Conservation (phyloP, 2,329 filamentous ascomycete genomes). For the Sclerotinia nivalis region DNA sequence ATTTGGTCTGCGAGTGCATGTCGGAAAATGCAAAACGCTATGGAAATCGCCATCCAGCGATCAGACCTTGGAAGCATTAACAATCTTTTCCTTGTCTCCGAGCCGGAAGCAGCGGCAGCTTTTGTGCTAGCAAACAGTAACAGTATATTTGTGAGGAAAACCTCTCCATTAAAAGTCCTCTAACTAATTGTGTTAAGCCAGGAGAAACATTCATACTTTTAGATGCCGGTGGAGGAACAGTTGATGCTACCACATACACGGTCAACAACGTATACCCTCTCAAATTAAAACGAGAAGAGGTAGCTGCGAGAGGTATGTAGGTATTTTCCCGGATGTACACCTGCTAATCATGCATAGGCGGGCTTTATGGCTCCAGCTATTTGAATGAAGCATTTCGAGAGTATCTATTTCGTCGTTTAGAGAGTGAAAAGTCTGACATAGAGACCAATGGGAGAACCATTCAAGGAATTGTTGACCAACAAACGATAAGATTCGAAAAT, state of each 20-base stretch:
- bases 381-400: slow-evolving; percentile 28
- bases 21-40: slow-evolving; percentile 29
- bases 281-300: slow-evolving; percentile 31
- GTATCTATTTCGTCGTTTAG: slow-evolving; percentile 21
- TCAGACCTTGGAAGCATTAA: slow-evolving; percentile 28
- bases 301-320: slow-evolving; percentile 29
- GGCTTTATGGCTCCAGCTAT: slow-evolving; percentile 28
- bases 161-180: background rate
- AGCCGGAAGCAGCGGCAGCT: slow-evolving; percentile 25
- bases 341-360: slow-evolving; percentile 15
- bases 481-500: slow-evolving; percentile 26
- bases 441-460: slow-evolving; percentile 23
- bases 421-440: slow-evolving; percentile 22
- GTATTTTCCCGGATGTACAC: background rate
- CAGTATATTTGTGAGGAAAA: slow-evolving; percentile 17
- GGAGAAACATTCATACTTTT: slow-evolving; percentile 34
- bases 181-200: slow-evolving; percentile 19
- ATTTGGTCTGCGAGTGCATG: slow-evolving; percentile 28
- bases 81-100: slow-evolving; percentile 37
- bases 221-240: slow-evolving; percentile 38
- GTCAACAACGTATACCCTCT: slow-evolving; percentile 31
- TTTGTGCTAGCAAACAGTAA: slow-evolving; percentile 22
- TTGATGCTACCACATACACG: slow-evolving; percentile 37
- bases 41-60: slow-evolving; percentile 23
- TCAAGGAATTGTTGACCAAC: slow-evolving; percentile 24